Evolutionary conservation across 768 basidiomycete species (phyloP).

Genomic region (Hemileccinum impolitum): DNA sequence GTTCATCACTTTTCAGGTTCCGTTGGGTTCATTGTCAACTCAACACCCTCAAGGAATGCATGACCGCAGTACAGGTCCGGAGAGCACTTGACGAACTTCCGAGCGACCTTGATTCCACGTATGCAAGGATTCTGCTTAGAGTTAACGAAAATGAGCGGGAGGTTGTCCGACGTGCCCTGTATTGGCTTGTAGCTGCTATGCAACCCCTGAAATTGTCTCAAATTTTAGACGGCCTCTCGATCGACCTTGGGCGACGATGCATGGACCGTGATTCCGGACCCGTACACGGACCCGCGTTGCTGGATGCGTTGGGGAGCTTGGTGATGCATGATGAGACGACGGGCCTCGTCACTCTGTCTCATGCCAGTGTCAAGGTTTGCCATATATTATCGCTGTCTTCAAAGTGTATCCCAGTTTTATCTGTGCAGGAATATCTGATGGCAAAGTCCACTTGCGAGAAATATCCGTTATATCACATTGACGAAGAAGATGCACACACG

Average conservation of each 20-base stretch:
- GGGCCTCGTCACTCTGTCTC: slow-evolving; percentile 6
- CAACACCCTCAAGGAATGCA: slow-evolving; percentile 4
- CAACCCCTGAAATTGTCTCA: not conserved
- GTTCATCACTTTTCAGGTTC: slow-evolving; percentile 1
- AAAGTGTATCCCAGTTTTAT: too few species aligned
- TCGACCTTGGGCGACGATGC: not conserved
- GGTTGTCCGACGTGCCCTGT: slow-evolving; percentile 1
- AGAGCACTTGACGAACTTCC: slow-evolving; percentile 7
- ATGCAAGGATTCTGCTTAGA: slow-evolving; percentile 3
- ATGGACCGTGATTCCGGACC: not conserved
- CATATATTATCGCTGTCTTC: too few species aligned
- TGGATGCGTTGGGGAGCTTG: slow-evolving; percentile 8
- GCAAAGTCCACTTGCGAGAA: not conserved
- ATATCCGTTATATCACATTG: not conserved
- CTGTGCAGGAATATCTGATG: slow-evolving; percentile 5
- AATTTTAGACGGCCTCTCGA: slow-evolving; percentile 4
- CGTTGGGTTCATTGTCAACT: slow-evolving; percentile 20
- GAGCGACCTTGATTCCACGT: slow-evolving; percentile 3
- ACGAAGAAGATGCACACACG: not conserved
- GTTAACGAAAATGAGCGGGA: not conserved
- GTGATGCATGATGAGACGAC: slow-evolving; percentile 2
- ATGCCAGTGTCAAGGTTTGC: slow-evolving; percentile 14
- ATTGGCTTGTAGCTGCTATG: slow-evolving; percentile 12
- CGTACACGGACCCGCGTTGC: not conserved
- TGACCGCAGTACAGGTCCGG: not conserved